Conservation (phyloP, 371 early-diverging fungal genomes). For the Apophysomyces sp. region DNA sequence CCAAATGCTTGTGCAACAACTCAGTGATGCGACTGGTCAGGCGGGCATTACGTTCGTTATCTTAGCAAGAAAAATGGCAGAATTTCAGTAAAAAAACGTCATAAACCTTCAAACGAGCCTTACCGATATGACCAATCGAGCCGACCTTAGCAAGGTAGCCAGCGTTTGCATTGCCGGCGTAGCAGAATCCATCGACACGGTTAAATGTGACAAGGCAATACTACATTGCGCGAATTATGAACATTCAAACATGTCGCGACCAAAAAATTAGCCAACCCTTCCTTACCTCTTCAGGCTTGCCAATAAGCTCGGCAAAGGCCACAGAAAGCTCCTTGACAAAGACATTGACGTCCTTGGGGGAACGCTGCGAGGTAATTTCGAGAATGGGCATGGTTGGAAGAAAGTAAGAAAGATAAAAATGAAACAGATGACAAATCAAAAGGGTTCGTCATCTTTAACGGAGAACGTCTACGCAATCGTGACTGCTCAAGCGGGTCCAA, state of each 20-base stretch:
- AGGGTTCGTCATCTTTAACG: background rate
- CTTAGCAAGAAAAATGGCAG: slow-evolving; percentile 10
- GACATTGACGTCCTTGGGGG: slow-evolving; percentile 36
- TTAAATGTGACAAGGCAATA: slow-evolving; percentile 44
- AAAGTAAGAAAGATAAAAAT: background rate
- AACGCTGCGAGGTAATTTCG: slow-evolving; percentile 33
- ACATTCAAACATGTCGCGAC: slow-evolving; percentile 55
- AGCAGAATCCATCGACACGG: slow-evolving; percentile 31
- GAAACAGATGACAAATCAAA: background rate
- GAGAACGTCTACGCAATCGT: background rate
- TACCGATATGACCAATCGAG: slow-evolving; percentile 48
- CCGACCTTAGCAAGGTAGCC: slow-evolving; percentile 40
- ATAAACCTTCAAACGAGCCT: background rate
- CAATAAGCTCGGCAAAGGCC: slow-evolving; percentile 40
- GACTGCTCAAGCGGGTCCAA: too few relatives aligned
- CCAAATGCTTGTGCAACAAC: slow-evolving; percentile 32
- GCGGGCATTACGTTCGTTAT: slow-evolving; percentile 36
- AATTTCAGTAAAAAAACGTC: background rate
- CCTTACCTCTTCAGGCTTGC: slow-evolving; percentile 64
- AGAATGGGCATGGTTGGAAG: slow-evolving; percentile 42
- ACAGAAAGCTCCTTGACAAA: slow-evolving; percentile 33
- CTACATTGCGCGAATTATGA: slow-evolving; percentile 72
- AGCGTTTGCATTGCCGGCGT: slow-evolving; percentile 32
- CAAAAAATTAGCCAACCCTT: slow-evolving; percentile 75
- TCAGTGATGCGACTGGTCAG: slow-evolving; percentile 22